Evolutionary conservation across 805 yeast species (phyloP), one percentile per base, ranked within the genome.

Genomic region (Ogataea chonburiensis): DNA sequence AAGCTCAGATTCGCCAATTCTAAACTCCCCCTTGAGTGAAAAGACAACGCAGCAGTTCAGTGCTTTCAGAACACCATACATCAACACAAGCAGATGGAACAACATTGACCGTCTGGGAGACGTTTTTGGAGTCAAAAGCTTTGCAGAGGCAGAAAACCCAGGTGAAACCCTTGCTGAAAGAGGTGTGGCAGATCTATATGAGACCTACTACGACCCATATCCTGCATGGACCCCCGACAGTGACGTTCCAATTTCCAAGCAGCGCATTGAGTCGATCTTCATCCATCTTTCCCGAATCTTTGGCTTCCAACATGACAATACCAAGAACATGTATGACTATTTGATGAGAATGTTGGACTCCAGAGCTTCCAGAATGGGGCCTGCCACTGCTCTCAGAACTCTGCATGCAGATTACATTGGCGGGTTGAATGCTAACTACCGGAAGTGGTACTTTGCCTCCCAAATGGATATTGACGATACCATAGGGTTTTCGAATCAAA

Each of bases 371-470:
- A 66, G 91, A 47, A 71, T 77, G 74, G 66, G 72, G 1, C 75
- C 85, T 0, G 45, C 40, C 4, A 63, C 62, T 16, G 86, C 89
- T 1, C 66, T 83, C 28, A 61, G 64, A 34, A 67, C 83, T 0
- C 49, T 83, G 7, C 89, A 84, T 56, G 80, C 81, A 1, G 91
- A 83, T 54, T 84, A 81, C 51, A 77, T 83, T 51, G 86, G 87
- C 3, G 93, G 91, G 0, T 50, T 68, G 3, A 74, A 78, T 47
- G 66, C 91, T 1, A 83, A 83, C 52, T 83, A 75, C 53, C 69
- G 72, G 41, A 82, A 78, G 47, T 83, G 93, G 93, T 82, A 80
- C 50, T 80, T 84, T 61, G 86, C 87, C 1, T 75, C 86, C 3
- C 77, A 74, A 42, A 66, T 82, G 63, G 88, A 83, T 60, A 56